Evolutionary conservation across 2,329 filamentous ascomycete genomes (phyloP).

Genomic region (Esteya vermicola): DNA sequence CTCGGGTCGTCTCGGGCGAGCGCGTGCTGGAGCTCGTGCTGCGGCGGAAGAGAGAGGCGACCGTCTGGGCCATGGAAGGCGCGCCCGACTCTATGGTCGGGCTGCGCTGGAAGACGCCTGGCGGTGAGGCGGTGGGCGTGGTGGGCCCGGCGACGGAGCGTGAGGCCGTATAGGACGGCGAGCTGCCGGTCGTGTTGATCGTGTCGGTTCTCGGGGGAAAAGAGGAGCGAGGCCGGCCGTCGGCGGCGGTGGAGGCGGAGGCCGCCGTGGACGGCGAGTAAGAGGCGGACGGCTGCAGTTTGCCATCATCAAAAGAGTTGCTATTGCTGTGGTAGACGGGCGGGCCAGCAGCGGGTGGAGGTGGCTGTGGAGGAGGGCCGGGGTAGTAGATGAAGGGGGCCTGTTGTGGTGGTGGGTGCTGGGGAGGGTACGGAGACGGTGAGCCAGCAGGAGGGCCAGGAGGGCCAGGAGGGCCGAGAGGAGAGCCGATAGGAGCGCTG

Average conservation of each 20-base stretch:
- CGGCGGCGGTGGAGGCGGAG: not conserved
- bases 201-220: not conserved
- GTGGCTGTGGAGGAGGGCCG: not conserved
- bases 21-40: slow-evolving; percentile 4
- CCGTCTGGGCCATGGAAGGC: slow-evolving; percentile 1
- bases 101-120: too few species aligned
- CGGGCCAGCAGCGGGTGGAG: not conserved
- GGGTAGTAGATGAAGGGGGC: not conserved
- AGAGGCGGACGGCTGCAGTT: not conserved
- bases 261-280: not conserved
- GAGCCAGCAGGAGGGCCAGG: not conserved
- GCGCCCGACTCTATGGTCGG: slow-evolving; percentile 3
- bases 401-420: not conserved
- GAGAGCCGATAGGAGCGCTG: slow-evolving; percentile 17
- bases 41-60: slow-evolving; percentile 9
- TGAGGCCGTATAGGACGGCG: not conserved
- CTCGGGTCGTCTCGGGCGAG: slow-evolving; percentile 1
- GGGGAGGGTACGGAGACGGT: not conserved
- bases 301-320: slow-evolving; percentile 9
- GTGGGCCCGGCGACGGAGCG: not conserved
- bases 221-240: not conserved
- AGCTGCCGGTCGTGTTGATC: slow-evolving; percentile 4
- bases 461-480: slow-evolving; percentile 4
- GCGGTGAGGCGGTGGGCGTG: not conserved
- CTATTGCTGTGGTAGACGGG: slow-evolving; percentile 3